A percentile compares a stretch with the other conserved stretches of the same genome.
Evolutionary conservation across 2,329 filamentous ascomycete genomes (phyloP).

Genomic region (Paecilomyces sp.): DNA sequence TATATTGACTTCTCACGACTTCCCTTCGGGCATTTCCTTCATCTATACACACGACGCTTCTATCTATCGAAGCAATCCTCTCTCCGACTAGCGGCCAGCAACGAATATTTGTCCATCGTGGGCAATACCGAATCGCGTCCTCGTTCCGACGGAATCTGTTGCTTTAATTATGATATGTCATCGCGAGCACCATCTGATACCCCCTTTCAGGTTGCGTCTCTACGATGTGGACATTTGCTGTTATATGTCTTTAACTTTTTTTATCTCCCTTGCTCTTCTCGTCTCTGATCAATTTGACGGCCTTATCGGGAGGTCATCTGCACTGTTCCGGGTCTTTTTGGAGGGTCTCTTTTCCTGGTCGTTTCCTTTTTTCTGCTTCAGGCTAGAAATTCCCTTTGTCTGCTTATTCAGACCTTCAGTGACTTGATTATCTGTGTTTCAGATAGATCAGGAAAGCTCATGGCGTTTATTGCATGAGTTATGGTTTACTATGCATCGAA

Average conservation of each 20-base stretch:
- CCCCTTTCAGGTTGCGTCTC: not conserved
- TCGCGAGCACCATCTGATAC: not conserved
- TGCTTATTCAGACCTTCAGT: not conserved
- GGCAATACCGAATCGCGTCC: not conserved
- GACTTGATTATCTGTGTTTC: not conserved
- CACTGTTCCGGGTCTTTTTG: not conserved
- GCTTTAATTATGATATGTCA: not conserved
- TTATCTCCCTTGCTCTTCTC: not conserved
- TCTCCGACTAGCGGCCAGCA: not conserved
- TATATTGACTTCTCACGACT: slow-evolving; percentile 6
- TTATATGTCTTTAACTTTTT: not conserved
- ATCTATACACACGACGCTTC: not conserved
- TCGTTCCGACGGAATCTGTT: not conserved
- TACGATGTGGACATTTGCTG: not conserved
- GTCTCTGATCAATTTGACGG: not conserved
- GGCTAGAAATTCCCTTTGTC: not conserved
- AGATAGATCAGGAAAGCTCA: not conserved
- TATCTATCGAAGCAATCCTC: not conserved
- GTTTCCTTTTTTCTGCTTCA: not conserved
- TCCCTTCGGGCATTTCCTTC: slow-evolving; percentile 1
- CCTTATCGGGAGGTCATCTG: not conserved
- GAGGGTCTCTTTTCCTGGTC: not conserved
- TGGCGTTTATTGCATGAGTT: not conserved
- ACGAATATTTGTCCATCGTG: not conserved
- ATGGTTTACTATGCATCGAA: not conserved